Evolutionary conservation across 2,329 filamentous ascomycete genomes (phyloP), one percentile per base, ranked within the genome.

Genomic region (Nemania diffusa): DNA sequence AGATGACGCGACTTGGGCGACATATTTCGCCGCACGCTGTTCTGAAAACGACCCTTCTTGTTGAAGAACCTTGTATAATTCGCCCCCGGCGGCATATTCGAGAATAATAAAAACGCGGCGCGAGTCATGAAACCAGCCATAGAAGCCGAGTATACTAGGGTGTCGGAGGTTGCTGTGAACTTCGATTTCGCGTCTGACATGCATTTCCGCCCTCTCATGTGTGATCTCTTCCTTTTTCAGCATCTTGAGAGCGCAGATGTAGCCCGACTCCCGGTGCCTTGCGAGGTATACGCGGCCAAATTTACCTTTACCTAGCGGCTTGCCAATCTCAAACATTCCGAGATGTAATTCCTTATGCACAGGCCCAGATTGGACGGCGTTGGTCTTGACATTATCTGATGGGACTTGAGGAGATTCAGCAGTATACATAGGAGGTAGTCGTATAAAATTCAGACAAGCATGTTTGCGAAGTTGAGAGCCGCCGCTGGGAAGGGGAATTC

Each of bases 311-410:
- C 92, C 92, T 2, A 96, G 83, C 0, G 92, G 92, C 73, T 92
- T 92, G 40, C 92, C 92, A 71, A 96, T 97, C 78, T 97, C 93
- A 78, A 97, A 97, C 92, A 96, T 95, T 80, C 93, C 92, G 2
- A 97, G 87, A 77, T 97, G 93, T 80, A 94, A 94, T 40, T 22
- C 13, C 34, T 42, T 29, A 29, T 51, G 2, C 6, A 22, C 8
- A 15, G 52, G 58, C 26, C 26, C 17, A 27, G 20, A 13, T 61
- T 44, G 34, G 8, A 22, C 40, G 40, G 17, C 24, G 40, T 17
- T 57, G 15, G 44, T 44, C 40, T 32, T 22, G 46, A 29, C 92
- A 53, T 37, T 17, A 53, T 53, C 51, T 22, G 51, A 44, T 57
- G 53, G 6, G 27, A 44, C 53, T 7, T 53, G 46, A 50, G 46